Conservation (phyloP, 139 green algal species). For the Chlamydomonas sp. region DNA sequence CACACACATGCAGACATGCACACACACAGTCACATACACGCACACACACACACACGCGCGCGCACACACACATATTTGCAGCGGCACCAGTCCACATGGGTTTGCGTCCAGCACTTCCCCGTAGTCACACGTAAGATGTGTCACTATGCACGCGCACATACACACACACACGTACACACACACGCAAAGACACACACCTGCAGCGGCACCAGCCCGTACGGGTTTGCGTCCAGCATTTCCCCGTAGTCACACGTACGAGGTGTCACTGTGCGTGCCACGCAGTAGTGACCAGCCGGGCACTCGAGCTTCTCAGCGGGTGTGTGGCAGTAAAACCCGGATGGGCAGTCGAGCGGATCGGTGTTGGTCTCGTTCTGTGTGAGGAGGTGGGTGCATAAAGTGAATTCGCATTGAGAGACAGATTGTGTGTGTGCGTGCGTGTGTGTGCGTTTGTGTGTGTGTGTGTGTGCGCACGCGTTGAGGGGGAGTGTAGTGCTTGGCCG, state of each 20-base stretch:
- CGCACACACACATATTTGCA: not conserved
- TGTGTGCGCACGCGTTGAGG: not conserved
- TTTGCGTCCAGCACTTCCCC: not conserved
- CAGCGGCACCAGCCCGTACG: conserved; percentile 1
- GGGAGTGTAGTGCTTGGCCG: not conserved
- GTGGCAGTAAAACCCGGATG: conserved; percentile 29
- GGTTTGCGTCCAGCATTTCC: conserved; percentile 2
- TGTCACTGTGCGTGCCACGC: conserved; percentile 7
- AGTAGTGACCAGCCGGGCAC: conserved; percentile 35
- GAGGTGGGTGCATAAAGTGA: too few relatives aligned
- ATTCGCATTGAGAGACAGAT: not conserved
- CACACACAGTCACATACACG: too few relatives aligned
- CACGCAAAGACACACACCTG: not conserved
- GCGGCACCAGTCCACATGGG: not conserved
- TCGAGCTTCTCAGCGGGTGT: conserved; percentile 5
- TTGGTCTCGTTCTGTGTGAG: conserved; percentile 13
- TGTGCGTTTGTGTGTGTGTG: not conserved
- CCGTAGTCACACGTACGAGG: conserved; percentile 30
- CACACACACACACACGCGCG: too few relatives aligned
- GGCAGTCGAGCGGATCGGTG: conserved; percentile 22
- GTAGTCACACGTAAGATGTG: conserved; percentile 20
- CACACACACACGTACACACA: too few relatives aligned
- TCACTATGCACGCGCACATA: too few relatives aligned
- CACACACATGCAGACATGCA: too few relatives aligned
- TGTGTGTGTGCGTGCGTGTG: not conserved